phyloP scores from a whole-genome alignment of 176 grass and related monocot species.

The Metroxylon sagu region DNA sequence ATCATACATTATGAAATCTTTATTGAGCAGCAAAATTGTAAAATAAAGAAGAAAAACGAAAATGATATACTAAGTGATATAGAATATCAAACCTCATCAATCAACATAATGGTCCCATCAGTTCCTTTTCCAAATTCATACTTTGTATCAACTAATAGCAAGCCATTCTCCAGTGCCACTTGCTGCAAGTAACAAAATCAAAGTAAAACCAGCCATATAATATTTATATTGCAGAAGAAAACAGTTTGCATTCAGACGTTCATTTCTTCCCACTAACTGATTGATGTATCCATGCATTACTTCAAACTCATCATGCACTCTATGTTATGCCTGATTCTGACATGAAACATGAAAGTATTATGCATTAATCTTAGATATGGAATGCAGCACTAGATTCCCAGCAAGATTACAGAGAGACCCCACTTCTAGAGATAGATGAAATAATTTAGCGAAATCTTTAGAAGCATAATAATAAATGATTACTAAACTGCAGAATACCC shows the following conservation, averaged over 20 bases:
- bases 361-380: too few species aligned
- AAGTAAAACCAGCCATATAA: background rate
- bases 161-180: slow-evolving; percentile 73
- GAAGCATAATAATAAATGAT: background rate
- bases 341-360: too few species aligned
- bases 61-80: background rate
- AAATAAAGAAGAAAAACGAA: slow-evolving; percentile 10
- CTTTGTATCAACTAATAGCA: slow-evolving; percentile 87
- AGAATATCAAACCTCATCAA: slow-evolving; percentile 58
- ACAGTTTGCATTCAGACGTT: background rate
- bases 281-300: too few species aligned
- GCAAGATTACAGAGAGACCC: too few species aligned
- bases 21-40: background rate
- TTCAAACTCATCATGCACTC: too few species aligned
- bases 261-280: too few species aligned
- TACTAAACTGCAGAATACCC: background rate
- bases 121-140: slow-evolving; percentile 90
- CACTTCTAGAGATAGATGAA: too few species aligned
- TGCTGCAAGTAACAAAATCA: slow-evolving; percentile 39
- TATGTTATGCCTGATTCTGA: too few species aligned
- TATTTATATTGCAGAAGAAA: background rate
- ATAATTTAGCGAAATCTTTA: background rate
- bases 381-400: too few species aligned
- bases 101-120: slow-evolving; percentile 79
- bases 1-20: too few species aligned